A percentile compares a stretch with the other conserved stretches of the same genome.
phyloP scores from a whole-genome alignment of 2,329 filamentous ascomycete species.

The Neonectria ditissima region DNA sequence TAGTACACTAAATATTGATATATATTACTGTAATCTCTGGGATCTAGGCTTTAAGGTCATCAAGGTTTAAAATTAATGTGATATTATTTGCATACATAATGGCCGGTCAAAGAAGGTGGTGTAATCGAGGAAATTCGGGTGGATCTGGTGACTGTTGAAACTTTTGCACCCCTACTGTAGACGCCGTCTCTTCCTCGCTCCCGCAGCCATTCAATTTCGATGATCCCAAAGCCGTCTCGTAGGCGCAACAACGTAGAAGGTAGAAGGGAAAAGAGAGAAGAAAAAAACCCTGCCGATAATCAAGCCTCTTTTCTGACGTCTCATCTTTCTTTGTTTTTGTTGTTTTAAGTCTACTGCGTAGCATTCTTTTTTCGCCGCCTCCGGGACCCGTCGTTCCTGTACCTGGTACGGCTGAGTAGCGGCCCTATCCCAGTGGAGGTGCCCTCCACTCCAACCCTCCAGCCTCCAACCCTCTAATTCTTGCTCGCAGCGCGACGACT shows the following conservation, averaged over 20 bases:
- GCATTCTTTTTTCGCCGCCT: background rate
- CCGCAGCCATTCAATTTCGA: conserved; percentile 8
- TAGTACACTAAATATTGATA: no score
- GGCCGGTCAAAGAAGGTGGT: no score
- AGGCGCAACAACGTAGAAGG: background rate
- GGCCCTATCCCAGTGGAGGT: background rate
- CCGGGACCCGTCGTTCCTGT: background rate
- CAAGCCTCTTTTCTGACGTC: background rate
- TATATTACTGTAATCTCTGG: no score
- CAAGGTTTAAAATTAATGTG: no score
- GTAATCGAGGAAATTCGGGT: no score
- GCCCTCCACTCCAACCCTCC: background rate
- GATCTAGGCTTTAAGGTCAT: no score
- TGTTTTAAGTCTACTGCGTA: conserved; percentile 1
- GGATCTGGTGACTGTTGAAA: no score
- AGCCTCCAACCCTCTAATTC: background rate
- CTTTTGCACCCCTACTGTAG: no score
- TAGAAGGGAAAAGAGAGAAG: no score
- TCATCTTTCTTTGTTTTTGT: conserved; percentile 6
- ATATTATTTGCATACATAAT: no score
- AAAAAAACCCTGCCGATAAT: background rate
- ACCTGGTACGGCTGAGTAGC: background rate
- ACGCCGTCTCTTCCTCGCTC: conserved; percentile 1
- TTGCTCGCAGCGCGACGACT: background rate
- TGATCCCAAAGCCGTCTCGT: conserved; percentile 14